These are phyloP conservation scores for Hypoxylon sp. DNA, from an alignment of 2,329 filamentous ascomycete species.

Conservation along the genomic window DNA sequence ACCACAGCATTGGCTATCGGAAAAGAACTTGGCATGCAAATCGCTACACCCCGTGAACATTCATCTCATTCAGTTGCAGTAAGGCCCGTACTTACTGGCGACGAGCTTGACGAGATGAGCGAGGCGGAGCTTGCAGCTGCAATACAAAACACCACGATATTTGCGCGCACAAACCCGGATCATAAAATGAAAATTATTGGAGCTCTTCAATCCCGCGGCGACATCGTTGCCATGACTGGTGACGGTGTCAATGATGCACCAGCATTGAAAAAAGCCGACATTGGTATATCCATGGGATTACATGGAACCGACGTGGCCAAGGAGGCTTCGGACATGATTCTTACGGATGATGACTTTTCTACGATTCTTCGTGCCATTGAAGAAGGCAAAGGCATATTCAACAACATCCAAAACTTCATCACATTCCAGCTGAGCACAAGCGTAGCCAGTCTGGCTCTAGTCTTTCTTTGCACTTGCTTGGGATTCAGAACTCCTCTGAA, in stretches of 20 bases:
- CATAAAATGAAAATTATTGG: constrained; percentile 98
- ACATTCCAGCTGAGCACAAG: constrained; percentile 98
- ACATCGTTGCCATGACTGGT: constrained; percentile 98
- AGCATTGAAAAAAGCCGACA: constrained; percentile 95
- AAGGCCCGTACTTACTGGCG: constrained; percentile 80
- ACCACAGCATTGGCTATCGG: constrained; percentile 94
- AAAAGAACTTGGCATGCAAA: constrained; percentile 91
- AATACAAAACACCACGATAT: constrained; percentile 90
- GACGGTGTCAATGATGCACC: constrained; percentile 98
- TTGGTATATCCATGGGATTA: constrained; percentile 96
- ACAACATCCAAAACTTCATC: constrained; percentile 99
- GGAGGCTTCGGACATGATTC: constrained; percentile 92
- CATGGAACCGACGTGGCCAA: constrained; percentile 97
- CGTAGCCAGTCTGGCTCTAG: constrained; percentile 88
- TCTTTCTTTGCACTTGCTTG: constrained; percentile 89
- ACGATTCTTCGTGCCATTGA: constrained; percentile 96
- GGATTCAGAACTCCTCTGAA: constrained; percentile 96
- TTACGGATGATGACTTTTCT: constrained; percentile 88
- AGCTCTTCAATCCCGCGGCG: constrained; percentile 88
- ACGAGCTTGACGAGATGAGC: constrained; percentile 93
- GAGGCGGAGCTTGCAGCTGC: constrained; percentile 84
- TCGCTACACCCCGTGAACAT: constrained; percentile 65
- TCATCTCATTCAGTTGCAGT: constrained; percentile 65
- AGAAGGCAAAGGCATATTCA: constrained; percentile 99
- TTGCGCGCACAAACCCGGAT: constrained; percentile 94